Conservation (phyloP, 192 early-diverging fungal species). For the Backusella parvicylindrica region DNA sequence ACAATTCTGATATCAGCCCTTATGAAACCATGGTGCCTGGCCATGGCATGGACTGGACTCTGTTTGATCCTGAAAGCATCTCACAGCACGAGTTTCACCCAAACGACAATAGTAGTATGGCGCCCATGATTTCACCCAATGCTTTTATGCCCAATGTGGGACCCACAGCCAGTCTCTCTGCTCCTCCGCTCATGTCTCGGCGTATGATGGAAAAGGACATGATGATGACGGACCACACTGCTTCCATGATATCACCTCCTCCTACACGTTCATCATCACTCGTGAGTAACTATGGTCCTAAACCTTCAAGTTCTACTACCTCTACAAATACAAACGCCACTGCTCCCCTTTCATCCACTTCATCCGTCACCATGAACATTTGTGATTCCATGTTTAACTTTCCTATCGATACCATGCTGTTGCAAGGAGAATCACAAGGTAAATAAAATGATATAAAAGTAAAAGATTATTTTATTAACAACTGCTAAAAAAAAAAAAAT, state of each 20-base stretch:
- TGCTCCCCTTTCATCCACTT: neutral
- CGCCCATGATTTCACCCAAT: neutral
- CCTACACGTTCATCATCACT: neutral
- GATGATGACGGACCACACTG: neutral
- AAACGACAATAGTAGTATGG: neutral
- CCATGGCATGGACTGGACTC: slow-evolving; percentile 7
- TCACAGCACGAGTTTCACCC: neutral
- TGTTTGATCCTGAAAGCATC: neutral
- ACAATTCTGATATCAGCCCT: neutral
- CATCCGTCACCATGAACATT: neutral
- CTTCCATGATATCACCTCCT: neutral
- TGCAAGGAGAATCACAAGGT: slow-evolving; percentile 6
- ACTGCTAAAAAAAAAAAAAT: neutral
- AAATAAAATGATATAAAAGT: no score
- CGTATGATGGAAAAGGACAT: neutral
- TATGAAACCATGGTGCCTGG: neutral
- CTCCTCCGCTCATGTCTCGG: neutral
- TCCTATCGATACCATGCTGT: neutral
- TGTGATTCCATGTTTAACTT: slow-evolving; percentile 1
- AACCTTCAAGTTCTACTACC: slow-evolving; percentile 3
- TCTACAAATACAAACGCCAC: neutral
- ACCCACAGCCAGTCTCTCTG: neutral
- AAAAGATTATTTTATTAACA: neutral
- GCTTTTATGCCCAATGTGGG: neutral
- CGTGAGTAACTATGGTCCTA: neutral